Conservation (phyloP, 73 alveolate species). For the Paramecium tetraurelia region DNA sequence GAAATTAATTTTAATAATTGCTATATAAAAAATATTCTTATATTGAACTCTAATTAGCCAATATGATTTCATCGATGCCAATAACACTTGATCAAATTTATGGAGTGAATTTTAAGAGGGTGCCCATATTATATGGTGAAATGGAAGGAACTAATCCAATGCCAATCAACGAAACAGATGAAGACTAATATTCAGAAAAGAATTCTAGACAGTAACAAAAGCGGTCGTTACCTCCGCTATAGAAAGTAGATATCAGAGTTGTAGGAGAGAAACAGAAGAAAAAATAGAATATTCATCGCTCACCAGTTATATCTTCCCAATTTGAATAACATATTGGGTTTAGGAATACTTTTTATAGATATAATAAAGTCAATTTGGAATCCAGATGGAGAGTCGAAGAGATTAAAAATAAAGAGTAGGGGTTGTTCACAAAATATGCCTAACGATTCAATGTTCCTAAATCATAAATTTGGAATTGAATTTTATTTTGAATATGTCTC, state of each 20-base stretch:
- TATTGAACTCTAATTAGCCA: neutral
- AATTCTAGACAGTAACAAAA: neutral
- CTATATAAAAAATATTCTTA: neutral
- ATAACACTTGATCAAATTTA: constrained; percentile 26
- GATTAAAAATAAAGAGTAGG: neutral
- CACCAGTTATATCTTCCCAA: constrained; percentile 12
- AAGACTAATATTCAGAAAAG: neutral
- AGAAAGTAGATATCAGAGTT: neutral
- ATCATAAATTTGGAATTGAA: constrained; percentile 1
- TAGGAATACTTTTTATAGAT: constrained; percentile 26
- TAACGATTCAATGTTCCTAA: constrained; percentile 14
- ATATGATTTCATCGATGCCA: neutral
- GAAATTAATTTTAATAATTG: neutral
- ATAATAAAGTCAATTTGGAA: constrained; percentile 18
- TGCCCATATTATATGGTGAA: neutral
- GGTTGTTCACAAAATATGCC: constrained; percentile 14
- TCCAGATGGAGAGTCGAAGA: constrained; percentile 7
- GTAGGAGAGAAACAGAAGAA: neutral
- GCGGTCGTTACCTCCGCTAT: neutral
- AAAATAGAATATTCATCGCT: neutral
- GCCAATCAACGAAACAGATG: constrained; percentile 7
- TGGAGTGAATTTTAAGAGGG: constrained; percentile 18
- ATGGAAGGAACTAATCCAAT: constrained; percentile 43
- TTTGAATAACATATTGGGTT: constrained; percentile 40
- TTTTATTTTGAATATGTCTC: neutral